phyloP scores from a whole-genome alignment of 73 alveolate species.

The Uronychia setigera region DNA sequence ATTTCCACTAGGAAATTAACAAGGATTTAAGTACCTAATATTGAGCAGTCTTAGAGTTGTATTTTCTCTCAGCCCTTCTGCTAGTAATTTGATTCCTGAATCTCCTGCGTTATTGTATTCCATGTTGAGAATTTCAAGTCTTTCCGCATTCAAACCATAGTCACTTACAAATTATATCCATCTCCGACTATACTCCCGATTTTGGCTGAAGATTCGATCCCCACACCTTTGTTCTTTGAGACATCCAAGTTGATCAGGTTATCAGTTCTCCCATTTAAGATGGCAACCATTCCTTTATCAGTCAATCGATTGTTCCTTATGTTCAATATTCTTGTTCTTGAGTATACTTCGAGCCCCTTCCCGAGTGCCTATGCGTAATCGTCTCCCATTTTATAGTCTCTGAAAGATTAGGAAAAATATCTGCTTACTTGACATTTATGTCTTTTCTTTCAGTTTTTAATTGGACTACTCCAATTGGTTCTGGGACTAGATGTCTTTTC shows the following conservation, averaged over 20 bases:
- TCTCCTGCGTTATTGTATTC: conserved; percentile 78
- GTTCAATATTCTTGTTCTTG: no score
- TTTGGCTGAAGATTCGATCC: conserved; percentile 2
- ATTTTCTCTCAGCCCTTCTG: conserved; percentile 55
- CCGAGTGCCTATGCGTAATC: no score
- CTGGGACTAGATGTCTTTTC: no score
- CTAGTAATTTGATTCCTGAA: conserved; percentile 52
- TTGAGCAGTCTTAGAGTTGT: conserved; percentile 55
- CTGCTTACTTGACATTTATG: no score
- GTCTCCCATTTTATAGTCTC: no score
- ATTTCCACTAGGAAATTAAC: conserved; percentile 20
- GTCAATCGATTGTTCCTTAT: conserved; percentile 51
- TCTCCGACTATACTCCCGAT: not conserved
- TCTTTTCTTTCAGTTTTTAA: no score
- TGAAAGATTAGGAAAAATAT: no score
- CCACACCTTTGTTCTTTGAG: conserved; percentile 33
- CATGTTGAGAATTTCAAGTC: conserved; percentile 48
- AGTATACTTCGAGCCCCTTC: no score
- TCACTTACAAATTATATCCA: conserved; percentile 9
- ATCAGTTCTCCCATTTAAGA: conserved; percentile 4
- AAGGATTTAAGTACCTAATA: conserved; percentile 13
- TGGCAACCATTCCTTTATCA: conserved; percentile 45
- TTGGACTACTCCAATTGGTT: no score
- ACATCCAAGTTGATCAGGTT: conserved; percentile 24
- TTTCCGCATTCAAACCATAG: not conserved